Conservation (phyloP, 2,329 filamentous ascomycete species). For the Penicillium freii region DNA sequence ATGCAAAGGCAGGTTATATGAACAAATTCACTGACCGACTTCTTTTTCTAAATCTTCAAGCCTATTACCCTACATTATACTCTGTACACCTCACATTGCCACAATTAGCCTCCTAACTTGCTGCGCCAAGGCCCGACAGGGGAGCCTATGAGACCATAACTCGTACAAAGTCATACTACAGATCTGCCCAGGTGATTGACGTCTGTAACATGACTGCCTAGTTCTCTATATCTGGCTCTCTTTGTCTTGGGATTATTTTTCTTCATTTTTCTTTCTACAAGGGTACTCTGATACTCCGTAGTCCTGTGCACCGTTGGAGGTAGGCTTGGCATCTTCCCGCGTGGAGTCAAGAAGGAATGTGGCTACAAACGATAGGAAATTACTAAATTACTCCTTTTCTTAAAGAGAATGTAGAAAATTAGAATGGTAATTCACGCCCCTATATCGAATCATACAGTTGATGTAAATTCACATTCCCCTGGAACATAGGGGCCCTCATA, state of each 20-base stretch:
- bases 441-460: not conserved
- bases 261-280: not conserved
- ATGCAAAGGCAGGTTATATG: not conserved
- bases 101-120: slow-evolving; percentile 3
- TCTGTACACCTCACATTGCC: slow-evolving; percentile 1
- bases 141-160: not conserved
- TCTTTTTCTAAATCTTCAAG: not conserved
- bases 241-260: not conserved
- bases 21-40: not conserved
- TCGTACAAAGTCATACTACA: not conserved
- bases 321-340: slow-evolving; percentile 15
- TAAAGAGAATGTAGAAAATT: not conserved
- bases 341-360: slow-evolving; percentile 10
- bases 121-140: slow-evolving; percentile 2
- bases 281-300: not conserved
- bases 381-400: slow-evolving; percentile 1
- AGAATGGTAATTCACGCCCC: not conserved
- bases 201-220: not conserved
- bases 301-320: not conserved
- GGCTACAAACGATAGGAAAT: slow-evolving; percentile 9
- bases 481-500: slow-evolving; percentile 6
- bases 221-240: not conserved
- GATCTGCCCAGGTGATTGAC: not conserved
- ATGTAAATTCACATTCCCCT: slow-evolving; percentile 14
- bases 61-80: not conserved